Base-by-base conservation (phyloP, 257 asterid genomes). In the Knoxia roxburghii region DNA sequence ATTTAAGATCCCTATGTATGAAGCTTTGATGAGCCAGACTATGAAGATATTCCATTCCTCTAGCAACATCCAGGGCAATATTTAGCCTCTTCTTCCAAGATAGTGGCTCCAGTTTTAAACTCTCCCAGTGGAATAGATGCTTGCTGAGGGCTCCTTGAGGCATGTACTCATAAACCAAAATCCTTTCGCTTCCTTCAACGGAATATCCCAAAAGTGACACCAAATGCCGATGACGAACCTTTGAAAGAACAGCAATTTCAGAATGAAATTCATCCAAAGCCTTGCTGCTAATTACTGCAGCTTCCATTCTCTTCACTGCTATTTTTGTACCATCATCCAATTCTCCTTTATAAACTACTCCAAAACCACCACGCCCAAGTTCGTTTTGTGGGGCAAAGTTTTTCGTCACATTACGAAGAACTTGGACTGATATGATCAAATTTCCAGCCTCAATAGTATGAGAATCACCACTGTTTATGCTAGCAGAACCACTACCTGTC, bases 361-460 rank as follows among this genome's bases (percentile, higher is more conserved):
- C 96, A 68, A 91, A 91, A 21, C 98, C 98, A 18, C 96, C 96
- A 1, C 98, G 96, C 15, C 98, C 98, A 0, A 91, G 92, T 68
- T 89, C 95, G 23, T 91, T 91, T 27, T 89, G 88, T 0, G 95
- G 82, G 10, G 96, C 87, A 50, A 91, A 89, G 49, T 91, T 89
- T 41, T 87, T 84, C 9, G 96, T 89, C 77, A 85, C 92, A 2
- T 89, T 83, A 23, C 89, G 78, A 45, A 91, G 95, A 63, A 91
- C 95, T 76, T 91, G 95, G 35, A 91, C 89, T 1, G 95, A 85
- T 27, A 91, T 87, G 62, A 87, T 75, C 58, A 89, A 71, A 61
- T 89, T 91, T 46, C 96, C 95, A 23, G 95, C 76, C 80, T 91
- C 95, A 0, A 87, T 67, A 67, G 78, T 70, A 65, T 76, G 97